A percentile compares a stretch with the other conserved stretches of the same genome.
Evolutionary conservation across 2,329 filamentous ascomycete genomes (phyloP).

Genomic region (Aaosphaeria pasadenensis): DNA sequence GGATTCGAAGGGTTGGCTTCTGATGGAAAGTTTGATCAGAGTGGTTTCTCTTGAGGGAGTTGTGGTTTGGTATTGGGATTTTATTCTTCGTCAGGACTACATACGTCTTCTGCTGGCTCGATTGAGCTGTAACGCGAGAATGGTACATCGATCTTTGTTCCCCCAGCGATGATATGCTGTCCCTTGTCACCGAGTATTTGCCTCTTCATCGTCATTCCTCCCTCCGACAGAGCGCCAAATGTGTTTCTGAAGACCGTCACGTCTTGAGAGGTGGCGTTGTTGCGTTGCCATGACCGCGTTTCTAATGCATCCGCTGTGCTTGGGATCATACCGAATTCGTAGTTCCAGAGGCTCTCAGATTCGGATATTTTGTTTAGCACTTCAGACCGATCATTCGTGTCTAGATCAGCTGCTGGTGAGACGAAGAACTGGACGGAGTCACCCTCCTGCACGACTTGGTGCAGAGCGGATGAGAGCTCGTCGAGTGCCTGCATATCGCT

Average conservation of each 20-base stretch:
- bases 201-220: constrained; percentile 42
- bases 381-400: background rate
- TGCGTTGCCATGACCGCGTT: constrained; percentile 17
- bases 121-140: constrained; percentile 34
- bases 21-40: no score
- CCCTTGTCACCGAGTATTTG: background rate
- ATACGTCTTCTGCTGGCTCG: no score
- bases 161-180: constrained; percentile 6
- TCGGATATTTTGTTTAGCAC: background rate
- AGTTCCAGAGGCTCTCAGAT: constrained; percentile 9
- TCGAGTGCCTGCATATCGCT: constrained; percentile 16
- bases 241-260: constrained; percentile 31
- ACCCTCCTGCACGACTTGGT: constrained; percentile 60
- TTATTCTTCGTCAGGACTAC: no score
- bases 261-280: constrained; percentile 5
- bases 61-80: no score
- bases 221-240: constrained; percentile 63
- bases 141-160: constrained; percentile 51
- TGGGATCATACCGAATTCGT: constrained; percentile 43
- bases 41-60: no score
- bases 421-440: constrained; percentile 53
- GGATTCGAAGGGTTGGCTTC: no score
- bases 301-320: constrained; percentile 42
- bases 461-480: constrained; percentile 40
- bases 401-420: background rate